A percentile compares a stretch with the other conserved stretches of the same genome.
phyloP scores from a whole-genome alignment of 2,329 filamentous ascomycete genomes.

The Ceratocystis diversiconidia region DNA sequence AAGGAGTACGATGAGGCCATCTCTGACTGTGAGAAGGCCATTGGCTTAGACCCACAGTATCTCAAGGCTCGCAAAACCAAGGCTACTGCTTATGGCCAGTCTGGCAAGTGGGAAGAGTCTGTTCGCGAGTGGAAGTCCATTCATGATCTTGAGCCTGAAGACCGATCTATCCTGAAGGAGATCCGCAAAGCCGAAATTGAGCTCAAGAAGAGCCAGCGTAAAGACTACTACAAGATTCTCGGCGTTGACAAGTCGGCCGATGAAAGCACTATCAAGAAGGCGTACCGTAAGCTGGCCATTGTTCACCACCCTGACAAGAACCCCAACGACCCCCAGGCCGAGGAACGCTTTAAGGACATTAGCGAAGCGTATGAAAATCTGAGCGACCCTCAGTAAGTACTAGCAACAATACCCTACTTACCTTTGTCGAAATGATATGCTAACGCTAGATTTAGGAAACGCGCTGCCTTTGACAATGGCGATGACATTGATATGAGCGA shows the following conservation, averaged over 20 bases:
- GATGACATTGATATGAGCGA: conserved; percentile 81
- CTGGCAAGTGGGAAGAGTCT: conserved; percentile 84
- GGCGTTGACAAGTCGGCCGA: conserved; percentile 72
- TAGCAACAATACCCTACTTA: conserved; percentile 4
- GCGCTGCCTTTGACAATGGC: conserved; percentile 79
- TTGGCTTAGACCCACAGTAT: conserved; percentile 71
- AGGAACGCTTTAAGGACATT: conserved; percentile 92
- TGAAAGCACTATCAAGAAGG: conserved; percentile 83
- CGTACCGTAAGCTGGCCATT: conserved; percentile 88
- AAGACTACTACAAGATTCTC: conserved; percentile 98
- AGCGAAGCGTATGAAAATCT: conserved; percentile 93
- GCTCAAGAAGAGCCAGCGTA: conserved; percentile 91
- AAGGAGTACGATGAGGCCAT: conserved; percentile 76
- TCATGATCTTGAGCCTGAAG: conserved; percentile 67
- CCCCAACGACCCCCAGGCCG: conserved; percentile 67
- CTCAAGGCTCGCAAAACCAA: conserved; percentile 85
- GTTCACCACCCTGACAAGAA: conserved; percentile 97
- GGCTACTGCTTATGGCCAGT: conserved; percentile 74
- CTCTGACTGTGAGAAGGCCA: conserved; percentile 69
- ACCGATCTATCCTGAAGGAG: conserved; percentile 68
- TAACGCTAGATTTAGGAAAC: conserved; percentile 46
- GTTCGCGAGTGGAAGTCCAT: conserved; percentile 80
- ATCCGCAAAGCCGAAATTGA: conserved; percentile 84
- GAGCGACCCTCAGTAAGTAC: conserved; percentile 79
- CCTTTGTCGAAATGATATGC: conserved; percentile 22